Evolutionary conservation across 2,329 filamentous ascomycete genomes (phyloP).

Genomic region (Hymenoscyphus linearis): DNA sequence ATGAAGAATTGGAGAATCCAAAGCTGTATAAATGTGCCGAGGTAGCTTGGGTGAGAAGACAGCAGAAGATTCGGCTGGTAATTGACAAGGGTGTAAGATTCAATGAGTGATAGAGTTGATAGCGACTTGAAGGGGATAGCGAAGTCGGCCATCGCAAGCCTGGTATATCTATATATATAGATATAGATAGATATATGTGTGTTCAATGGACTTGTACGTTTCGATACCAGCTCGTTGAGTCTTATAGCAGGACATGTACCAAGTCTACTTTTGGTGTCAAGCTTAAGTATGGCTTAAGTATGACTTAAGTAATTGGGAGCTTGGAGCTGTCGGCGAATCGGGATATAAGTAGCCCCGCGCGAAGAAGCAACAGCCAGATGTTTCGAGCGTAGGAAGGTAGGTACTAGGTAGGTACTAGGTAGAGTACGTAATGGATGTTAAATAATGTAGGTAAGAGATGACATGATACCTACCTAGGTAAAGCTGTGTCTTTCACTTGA

Average conservation of each 20-base stretch:
- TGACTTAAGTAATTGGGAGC: no score
- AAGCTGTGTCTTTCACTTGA: neutral
- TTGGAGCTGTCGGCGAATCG: neutral
- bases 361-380: no score
- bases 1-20: slow-evolving; percentile 35
- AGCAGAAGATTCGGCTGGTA: slow-evolving; percentile 23
- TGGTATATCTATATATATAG: no score
- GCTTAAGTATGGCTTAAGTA: no score
- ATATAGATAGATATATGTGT: no score
- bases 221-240: neutral
- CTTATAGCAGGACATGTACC: neutral
- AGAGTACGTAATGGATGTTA: neutral
- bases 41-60: slow-evolving; percentile 27
- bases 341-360: neutral
- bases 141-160: slow-evolving; percentile 3
- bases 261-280: neutral
- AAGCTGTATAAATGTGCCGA: slow-evolving; percentile 37
- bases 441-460: neutral
- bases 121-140: slow-evolving; percentile 25
- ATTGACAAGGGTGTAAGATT: slow-evolving; percentile 22
- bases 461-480: neutral
- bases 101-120: slow-evolving; percentile 18
- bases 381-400: no score
- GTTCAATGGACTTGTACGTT: neutral
- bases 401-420: no score